Percentiles rank a stretch among this genome's conserved stretches.
phyloP scores from a whole-genome alignment of 192 early-diverging fungal genomes.

The Umbelopsis sp. region DNA sequence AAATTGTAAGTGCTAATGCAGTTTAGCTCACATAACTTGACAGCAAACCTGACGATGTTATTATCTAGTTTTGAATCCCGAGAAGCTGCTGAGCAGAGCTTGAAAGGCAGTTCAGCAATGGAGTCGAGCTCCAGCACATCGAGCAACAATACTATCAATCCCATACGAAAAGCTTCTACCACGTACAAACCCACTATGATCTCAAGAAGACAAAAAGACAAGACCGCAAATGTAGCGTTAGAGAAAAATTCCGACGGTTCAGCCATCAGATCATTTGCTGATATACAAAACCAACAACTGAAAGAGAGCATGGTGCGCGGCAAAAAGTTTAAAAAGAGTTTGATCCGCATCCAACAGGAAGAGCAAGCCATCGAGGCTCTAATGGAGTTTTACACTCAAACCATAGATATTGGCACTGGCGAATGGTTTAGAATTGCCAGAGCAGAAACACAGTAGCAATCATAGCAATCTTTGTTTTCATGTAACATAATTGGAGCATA shows the following conservation, averaged over 20 bases:
- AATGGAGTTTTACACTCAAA: slow-evolving; percentile 40
- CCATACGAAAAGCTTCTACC: slow-evolving; percentile 1
- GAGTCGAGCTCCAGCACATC: neutral
- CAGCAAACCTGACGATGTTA: neutral
- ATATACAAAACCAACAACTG: slow-evolving; percentile 48
- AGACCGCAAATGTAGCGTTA: slow-evolving; percentile 20
- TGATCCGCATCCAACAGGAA: slow-evolving; percentile 54
- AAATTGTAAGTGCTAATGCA: neutral
- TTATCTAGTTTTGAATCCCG: neutral
- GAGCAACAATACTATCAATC: neutral
- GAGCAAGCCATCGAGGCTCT: slow-evolving; percentile 45
- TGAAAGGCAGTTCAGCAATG: neutral
- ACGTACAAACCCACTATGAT: slow-evolving; percentile 6
- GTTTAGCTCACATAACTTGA: neutral
- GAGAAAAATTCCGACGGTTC: slow-evolving; percentile 36
- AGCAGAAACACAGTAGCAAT: slow-evolving; percentile 4
- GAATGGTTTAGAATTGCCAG: slow-evolving; percentile 49
- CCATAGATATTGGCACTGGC: slow-evolving; percentile 40
- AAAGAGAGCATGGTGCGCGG: slow-evolving; percentile 37
- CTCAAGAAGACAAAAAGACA: neutral
- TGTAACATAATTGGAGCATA: no score
- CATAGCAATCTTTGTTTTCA: no score
- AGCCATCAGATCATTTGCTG: slow-evolving; percentile 38
- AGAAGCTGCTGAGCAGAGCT: slow-evolving; percentile 7
- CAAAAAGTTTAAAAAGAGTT: slow-evolving; percentile 47